Base-by-base conservation (phyloP, 345 rosid species). In the Microcos paniculata region DNA sequence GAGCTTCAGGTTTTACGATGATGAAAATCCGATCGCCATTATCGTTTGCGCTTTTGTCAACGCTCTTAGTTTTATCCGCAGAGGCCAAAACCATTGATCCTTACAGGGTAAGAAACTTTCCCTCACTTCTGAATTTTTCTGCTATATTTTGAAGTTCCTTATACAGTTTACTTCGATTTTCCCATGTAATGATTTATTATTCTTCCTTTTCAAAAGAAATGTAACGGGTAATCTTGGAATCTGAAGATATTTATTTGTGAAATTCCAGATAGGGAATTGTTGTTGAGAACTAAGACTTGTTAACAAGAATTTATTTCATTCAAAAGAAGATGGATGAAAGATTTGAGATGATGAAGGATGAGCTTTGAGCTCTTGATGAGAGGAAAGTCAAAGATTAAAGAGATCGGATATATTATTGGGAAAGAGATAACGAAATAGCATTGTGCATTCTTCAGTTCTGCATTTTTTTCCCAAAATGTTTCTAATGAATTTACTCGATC, bases 61-160 rank as follows among this genome's bases (percentile, higher is more conserved):
- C 82, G 65, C 55, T 87, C 8, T 71, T 86, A 75, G 30, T 85
- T 70, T 56, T 79, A 31, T 67, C 13, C 28, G 38, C 49, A 3
- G 87, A 76, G 28, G 90, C 94, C 56, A 92, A 85, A 83, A 78
- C 69, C 61, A n/a, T 57, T 56, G 98, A 94, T 82, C 94, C 91
- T 10, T 94, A 94, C 80, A 88, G 92, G 97, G 98, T 94, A 71
- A 48, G 31, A 0, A 55, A 19, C 49, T 19, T 28, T 21, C 30
- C 18, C 5, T 18, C 33, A 16, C 31, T 18, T 10, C 24, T 16
- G 23, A 33, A n/a, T n/a, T n/a, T 26, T 23, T 61, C 13, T 15
- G 19, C 42, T 49, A 8, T 33, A 35, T 48, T 38, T 57, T 30
- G 6, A 13, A 3, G 14, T 24, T 70, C 42, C 12, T 24, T 6